Evolutionary conservation across 352 stramenopile species (phyloP).

Genomic region (Phytopythium delawarense): DNA sequence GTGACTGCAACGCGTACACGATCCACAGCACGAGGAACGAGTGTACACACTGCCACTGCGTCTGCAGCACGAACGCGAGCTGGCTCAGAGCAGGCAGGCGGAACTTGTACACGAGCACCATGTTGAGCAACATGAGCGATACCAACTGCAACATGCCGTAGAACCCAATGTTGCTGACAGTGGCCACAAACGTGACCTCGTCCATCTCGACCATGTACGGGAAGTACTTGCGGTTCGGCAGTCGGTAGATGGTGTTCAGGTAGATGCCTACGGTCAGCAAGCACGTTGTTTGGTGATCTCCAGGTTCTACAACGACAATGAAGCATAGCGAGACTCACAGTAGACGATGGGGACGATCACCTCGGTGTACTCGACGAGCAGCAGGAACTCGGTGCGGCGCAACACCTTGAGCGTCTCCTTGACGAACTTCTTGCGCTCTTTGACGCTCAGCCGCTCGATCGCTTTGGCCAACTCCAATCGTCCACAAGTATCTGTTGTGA

Average conservation of each 20-base stretch:
- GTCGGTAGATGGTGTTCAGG: slow-evolving; percentile 20
- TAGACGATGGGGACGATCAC: slow-evolving; percentile 30
- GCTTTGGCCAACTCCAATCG: neutral
- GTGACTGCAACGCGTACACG: slow-evolving; percentile 25
- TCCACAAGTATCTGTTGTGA: neutral
- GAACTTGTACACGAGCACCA: slow-evolving; percentile 17
- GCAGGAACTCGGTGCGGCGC: slow-evolving; percentile 24
- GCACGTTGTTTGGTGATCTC: too few relatives aligned
- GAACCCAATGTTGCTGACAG: slow-evolving; percentile 18
- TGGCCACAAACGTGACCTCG: slow-evolving; percentile 8
- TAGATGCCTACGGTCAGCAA: slow-evolving; percentile 14
- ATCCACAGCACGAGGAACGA: slow-evolving; percentile 28
- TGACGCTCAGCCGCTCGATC: slow-evolving; percentile 7
- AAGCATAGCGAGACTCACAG: slow-evolving; percentile 13
- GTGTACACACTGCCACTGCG: slow-evolving; percentile 25
- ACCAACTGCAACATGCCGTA: slow-evolving; percentile 30
- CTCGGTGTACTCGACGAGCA: slow-evolving; percentile 32
- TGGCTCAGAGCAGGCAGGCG: slow-evolving; percentile 10
- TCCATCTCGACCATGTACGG: slow-evolving; percentile 14
- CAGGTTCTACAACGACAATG: too few relatives aligned
- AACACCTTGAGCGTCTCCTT: slow-evolving; percentile 20
- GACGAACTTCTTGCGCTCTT: slow-evolving; percentile 16
- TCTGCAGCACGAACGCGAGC: slow-evolving; percentile 19
- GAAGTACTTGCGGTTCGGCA: slow-evolving; percentile 27
- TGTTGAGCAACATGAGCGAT: slow-evolving; percentile 18